Conservation (phyloP, 768 basidiomycete genomes). For the Tulasnella sp. region DNA sequence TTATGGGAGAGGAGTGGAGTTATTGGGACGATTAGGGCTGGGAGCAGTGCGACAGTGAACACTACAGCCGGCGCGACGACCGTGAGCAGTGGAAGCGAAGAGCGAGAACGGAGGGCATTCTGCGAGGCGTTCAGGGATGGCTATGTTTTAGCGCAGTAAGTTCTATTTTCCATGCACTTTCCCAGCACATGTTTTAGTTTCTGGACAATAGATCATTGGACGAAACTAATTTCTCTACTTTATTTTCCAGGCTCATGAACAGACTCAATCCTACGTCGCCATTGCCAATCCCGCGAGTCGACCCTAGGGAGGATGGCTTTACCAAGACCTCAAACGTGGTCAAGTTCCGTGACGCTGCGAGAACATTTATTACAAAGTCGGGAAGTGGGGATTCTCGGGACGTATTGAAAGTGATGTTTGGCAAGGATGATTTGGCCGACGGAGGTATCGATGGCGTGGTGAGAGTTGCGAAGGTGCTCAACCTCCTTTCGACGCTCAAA, state of each 20-base stretch:
- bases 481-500: slow-evolving; percentile 5
- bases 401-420: slow-evolving; percentile 12
- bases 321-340: slow-evolving; percentile 59
- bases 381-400: slow-evolving; percentile 55
- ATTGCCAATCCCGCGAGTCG: slow-evolving; percentile 40
- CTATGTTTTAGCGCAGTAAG: slow-evolving; percentile 82
- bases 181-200: too few species aligned
- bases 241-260: slow-evolving; percentile 64
- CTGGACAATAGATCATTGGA: slow-evolving; percentile 2
- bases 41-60: slow-evolving; percentile 32
- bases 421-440: slow-evolving; percentile 10
- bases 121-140: slow-evolving; percentile 72
- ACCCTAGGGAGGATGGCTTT: slow-evolving; percentile 55
- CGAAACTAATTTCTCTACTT: slow-evolving; percentile 17
- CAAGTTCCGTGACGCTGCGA: slow-evolving; percentile 66
- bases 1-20: slow-evolving; percentile 60
- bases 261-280: slow-evolving; percentile 50
- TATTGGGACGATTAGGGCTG: slow-evolving; percentile 24
- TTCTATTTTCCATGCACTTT: slow-evolving; percentile 23
- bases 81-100: slow-evolving; percentile 42
- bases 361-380: slow-evolving; percentile 46
- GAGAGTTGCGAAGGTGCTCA: slow-evolving; percentile 1
- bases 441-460: slow-evolving; percentile 5
- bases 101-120: slow-evolving; percentile 62
- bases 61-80: slow-evolving; percentile 19